phyloP scores from a whole-genome alignment of 192 early-diverging fungal species.

The Mortierella claussenii region DNA sequence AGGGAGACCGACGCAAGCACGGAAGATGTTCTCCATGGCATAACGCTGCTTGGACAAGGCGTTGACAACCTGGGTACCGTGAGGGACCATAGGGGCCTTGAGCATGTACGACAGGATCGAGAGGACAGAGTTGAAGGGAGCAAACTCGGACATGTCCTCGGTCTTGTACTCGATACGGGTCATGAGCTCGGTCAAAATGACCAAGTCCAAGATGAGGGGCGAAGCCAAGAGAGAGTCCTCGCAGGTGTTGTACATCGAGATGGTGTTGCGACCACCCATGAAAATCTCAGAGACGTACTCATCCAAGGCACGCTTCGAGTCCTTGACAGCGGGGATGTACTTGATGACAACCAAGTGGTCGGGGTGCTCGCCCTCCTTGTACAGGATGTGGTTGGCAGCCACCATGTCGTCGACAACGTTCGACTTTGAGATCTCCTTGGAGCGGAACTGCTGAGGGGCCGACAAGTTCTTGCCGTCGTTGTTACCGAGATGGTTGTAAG shows the following conservation, averaged over 20 bases:
- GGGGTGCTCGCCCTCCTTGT: slow-evolving; percentile 79
- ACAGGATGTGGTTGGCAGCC: slow-evolving; percentile 90
- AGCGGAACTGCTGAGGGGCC: slow-evolving; percentile 97
- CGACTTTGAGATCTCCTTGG: slow-evolving; percentile 99
- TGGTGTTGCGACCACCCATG: slow-evolving; percentile 95
- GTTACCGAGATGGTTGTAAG: slow-evolving; percentile 99
- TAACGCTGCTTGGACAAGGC: slow-evolving; percentile 94
- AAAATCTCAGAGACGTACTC: slow-evolving; percentile 99
- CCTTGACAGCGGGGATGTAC: slow-evolving; percentile 96
- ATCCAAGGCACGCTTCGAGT: slow-evolving; percentile 98
- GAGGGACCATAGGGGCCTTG: slow-evolving; percentile 96
- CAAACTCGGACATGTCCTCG: slow-evolving; percentile 77
- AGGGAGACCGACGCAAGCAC: slow-evolving; percentile 94
- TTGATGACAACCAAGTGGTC: slow-evolving; percentile 96
- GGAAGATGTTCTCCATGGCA: slow-evolving; percentile 98
- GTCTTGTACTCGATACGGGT: slow-evolving; percentile 94
- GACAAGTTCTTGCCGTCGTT: slow-evolving; percentile 99
- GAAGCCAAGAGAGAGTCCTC: slow-evolving; percentile 98
- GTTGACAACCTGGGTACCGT: slow-evolving; percentile 96
- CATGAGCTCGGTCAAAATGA: slow-evolving; percentile 96
- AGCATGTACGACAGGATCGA: slow-evolving; percentile 93
- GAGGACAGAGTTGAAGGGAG: slow-evolving; percentile 93
- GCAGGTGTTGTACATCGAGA: slow-evolving; percentile 99
- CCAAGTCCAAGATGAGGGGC: slow-evolving; percentile 96
- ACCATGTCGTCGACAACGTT: slow-evolving; percentile 99